Evolutionary conservation across 2,329 filamentous ascomycete species (phyloP).

Genomic region (Pseudogymnoascus sp.): DNA sequence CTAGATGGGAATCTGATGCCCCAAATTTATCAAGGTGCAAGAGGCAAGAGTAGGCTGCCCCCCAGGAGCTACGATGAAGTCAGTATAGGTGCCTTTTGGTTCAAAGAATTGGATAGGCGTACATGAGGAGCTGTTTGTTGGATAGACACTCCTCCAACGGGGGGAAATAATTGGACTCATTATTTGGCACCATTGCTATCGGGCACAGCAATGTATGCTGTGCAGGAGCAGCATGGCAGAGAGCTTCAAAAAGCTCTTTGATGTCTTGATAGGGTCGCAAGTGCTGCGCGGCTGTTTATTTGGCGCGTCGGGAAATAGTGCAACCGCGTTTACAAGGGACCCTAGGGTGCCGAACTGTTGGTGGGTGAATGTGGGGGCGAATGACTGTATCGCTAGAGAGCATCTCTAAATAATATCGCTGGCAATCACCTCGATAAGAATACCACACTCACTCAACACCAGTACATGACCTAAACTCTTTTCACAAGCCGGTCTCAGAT

Average conservation of each 20-base stretch:
- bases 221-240: constrained; percentile 17
- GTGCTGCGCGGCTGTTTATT: constrained; percentile 10
- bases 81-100: constrained; percentile 12
- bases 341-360: background rate
- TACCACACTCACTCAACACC: background rate
- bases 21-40: constrained; percentile 51
- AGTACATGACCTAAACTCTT: background rate
- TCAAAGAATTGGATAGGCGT: constrained; percentile 31
- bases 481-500: background rate
- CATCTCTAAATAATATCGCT: background rate
- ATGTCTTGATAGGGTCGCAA: constrained; percentile 5
- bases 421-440: background rate
- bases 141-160: constrained; percentile 77
- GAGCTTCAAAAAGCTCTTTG: constrained; percentile 22
- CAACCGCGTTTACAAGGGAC: background rate
- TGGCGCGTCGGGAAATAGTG: constrained; percentile 9
- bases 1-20: constrained; percentile 46
- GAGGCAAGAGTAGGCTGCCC: constrained; percentile 47
- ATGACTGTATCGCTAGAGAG: background rate
- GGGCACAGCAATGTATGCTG: constrained; percentile 36
- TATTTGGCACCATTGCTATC: constrained; percentile 61
- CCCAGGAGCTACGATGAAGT: constrained; percentile 47
- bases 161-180: constrained; percentile 69
- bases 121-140: constrained; percentile 75
- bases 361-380: constrained; percentile 5